Evolutionary conservation across 2,329 filamentous ascomycete species (phyloP), one percentile per base, ranked within the genome.

Genomic region (Aspergillus udagawae): DNA sequence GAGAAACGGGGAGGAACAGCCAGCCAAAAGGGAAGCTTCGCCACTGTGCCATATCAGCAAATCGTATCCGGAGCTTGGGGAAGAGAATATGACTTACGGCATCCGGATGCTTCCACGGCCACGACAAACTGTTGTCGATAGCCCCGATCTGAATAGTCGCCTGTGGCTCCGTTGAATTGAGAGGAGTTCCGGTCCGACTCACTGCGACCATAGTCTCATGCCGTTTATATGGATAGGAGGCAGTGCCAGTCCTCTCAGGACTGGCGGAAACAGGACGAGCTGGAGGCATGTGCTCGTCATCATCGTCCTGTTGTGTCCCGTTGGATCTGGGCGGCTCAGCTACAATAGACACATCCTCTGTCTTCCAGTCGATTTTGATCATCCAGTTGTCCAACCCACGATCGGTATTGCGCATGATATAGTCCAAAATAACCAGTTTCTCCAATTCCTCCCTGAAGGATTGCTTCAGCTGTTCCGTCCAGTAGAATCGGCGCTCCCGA

Each of bases 21-120:
- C 94, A 99, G 41, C 94, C 94, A 71, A 99, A 99, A 0, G 94
- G 94, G 73, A 97, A 99, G 76, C 92, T 94, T 61, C 85, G 82
- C 85, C 85, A 88, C 82, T 85, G 55, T 20, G 53, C 27, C 52
- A 55, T 38, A 51, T 73, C 64, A 73, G 68, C 48, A 60, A 25
- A 44, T 41, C 44, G 25, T 25, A 7, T 38, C 21, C 25, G 5
- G 12, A 3, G 10, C n/a, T 7, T 5, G 28, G 1, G 42, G 4
- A 28, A 14, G 12, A 10, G 12, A 6, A 14, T 6, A 25, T 25
- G 27, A 75, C 82, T 74, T 76, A 85, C 83, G 56, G 93, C 94
- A 79, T 99, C 93, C 0, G 93, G 93, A 68, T 97, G 93, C 74
- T 97, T 97, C 94, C 93, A 99, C 1, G 94, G 94, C 92, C 94